These are phyloP conservation scores for Aspergillus viridinutans DNA, from an alignment of 2,329 filamentous ascomycete genomes.

Conservation along the genomic window DNA sequence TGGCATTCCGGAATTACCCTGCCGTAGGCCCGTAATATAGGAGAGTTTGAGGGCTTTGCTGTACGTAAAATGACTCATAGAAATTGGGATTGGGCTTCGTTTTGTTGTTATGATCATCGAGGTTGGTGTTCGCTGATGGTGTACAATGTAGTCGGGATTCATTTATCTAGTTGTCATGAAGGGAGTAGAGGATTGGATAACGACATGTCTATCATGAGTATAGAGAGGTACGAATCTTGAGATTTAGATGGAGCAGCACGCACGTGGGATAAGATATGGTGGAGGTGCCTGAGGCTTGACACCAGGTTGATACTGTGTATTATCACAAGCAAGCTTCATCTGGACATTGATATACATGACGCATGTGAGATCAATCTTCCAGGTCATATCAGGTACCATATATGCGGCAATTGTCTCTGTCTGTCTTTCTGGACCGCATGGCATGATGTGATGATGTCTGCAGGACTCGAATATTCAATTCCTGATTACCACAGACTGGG, in stretches of 20 bases:
- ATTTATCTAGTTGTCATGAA: no score
- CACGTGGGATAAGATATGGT: neutral
- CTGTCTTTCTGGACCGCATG: neutral
- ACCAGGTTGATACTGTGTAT: neutral
- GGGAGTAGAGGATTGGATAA: no score
- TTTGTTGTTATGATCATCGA: no score
- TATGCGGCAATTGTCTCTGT: neutral
- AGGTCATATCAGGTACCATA: neutral
- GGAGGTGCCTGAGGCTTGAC: neutral
- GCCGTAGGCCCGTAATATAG: neutral
- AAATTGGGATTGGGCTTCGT: neutral
- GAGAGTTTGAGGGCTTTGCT: neutral
- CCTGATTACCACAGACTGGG: no score
- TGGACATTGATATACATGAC: neutral
- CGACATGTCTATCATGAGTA: no score
- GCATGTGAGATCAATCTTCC: neutral
- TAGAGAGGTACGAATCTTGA: neutral
- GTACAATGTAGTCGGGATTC: no score
- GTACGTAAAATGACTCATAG: neutral
- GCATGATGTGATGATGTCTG: no score
- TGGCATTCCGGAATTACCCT: neutral
- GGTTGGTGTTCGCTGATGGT: no score
- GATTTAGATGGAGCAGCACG: neutral
- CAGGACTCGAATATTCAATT: neutral
- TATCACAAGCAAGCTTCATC: neutral